Base-by-base conservation (phyloP, 2,329 filamentous ascomycete species). In the Ophiostoma novo-ulmi region DNA sequence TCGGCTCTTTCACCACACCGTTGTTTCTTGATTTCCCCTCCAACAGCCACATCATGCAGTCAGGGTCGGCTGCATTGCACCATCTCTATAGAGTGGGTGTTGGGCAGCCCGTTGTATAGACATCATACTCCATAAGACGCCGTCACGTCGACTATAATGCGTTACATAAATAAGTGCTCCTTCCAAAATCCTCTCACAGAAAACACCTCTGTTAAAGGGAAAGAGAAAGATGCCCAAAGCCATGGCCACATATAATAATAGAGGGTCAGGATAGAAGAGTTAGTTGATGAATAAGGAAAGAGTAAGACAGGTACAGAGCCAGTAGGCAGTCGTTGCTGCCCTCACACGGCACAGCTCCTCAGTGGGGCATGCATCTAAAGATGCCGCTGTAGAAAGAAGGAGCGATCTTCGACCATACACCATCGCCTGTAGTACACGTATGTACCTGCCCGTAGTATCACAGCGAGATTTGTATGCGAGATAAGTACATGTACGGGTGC, bases 301-400 rank as follows among this genome's bases (percentile, higher is more conserved):
- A 63, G 26, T 63, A 14, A 63, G 26, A 35, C 58, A 63, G 58
- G 13, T n/a, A 17, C 44, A 17, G 44, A 17, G 17, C 17, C 14
- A 22, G 20, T 67, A 13, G 14, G n/a, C 48, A n/a, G 26, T 38
- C 63, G 63, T 36, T 70, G 38, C 64, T 44, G 22, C 48, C 35
- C 36, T 67, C 48, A 22, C 14, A 35, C 58, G 26, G 26, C 58
- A 31, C 5, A 35, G 39, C 44, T 58, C 35, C 67, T 68, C 31
- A 58, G 58, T 63, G 58, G 58, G 58, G 58, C 58, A 63, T 63
- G 26, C 58, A 63, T 35, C 58, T 35, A 14, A 35, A 63, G 58
- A 63, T 35, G 26, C 26, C 58, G 58, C 58, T 63, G 58, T 0
- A 63, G 26, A 13, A 63, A 20, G 58, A 63, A 63, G 58, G 26